Base-by-base conservation (phyloP, 257 asterid genomes). In the Forsythia suspensa region DNA sequence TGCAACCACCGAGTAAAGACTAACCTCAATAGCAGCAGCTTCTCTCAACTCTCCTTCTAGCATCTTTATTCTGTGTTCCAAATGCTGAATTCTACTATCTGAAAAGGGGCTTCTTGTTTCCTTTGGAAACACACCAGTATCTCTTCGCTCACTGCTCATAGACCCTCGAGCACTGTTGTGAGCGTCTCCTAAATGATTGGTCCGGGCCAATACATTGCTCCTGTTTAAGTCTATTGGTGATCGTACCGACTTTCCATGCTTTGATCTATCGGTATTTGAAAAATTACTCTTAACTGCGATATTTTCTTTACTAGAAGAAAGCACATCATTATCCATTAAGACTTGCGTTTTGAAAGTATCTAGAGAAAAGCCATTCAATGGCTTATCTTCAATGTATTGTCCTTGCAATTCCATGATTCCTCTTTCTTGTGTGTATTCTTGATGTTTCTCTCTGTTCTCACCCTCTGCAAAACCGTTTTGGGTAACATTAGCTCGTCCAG, bases 1-100 rank as follows among this genome's bases (percentile, higher is more conserved):
- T 24, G 98, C 96, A 82, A 90, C 88, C 75, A 91, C 97, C 1
- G 92, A 89, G 82, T 90, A 93, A 67, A 91, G 90, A 68, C 93
- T 88, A 76, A 79, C 92, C 88, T 93, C 98, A 12, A 91, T 81
- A 65, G 91, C 97, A 80, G 98, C 97, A 75, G 96, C 92, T 85
- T 93, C 97, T 84, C 88, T 87, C 84, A 93, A 74, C 77, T 92
- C 98, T 76, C 84, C 89, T 87, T 93, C 96, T 12, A 91, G 88
- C 77, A 68, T 75, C 73, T 84, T 84, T 48, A 93, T 82, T 79
- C 85, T 83, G 39, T 82, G 76, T 75, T 93, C 97, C 84, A 93
- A 83, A 73, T 80, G 86, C 82, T 84, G 87, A 70, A 87, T 77
- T 80, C 84, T 86, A 76, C 81, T 83, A 71, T 93, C 92, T 37